Evolutionary conservation across 257 asterid species (phyloP).

Genomic region (Capsicum chinense): DNA sequence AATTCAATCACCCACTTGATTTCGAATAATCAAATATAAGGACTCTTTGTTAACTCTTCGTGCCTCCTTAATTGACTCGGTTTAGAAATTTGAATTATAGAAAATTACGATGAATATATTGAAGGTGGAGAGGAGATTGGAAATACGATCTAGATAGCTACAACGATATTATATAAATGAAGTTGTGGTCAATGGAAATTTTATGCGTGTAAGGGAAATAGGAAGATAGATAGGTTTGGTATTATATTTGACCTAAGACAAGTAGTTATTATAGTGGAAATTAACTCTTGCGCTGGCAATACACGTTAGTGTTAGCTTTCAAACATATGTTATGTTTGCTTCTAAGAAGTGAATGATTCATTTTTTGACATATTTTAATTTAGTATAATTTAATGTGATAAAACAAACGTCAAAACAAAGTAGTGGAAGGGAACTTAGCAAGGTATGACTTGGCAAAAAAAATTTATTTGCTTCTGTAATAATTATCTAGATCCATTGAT

Average conservation of each 20-base stretch:
- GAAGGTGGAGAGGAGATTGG: not conserved
- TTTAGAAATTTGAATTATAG: not conserved
- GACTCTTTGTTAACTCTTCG: not conserved
- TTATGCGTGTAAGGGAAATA: constrained; percentile 16
- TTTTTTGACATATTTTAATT: not conserved
- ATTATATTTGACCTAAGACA: not conserved
- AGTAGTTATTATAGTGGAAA: not conserved
- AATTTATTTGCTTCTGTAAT: not conserved
- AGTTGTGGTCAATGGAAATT: not conserved
- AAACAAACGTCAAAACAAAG: not conserved
- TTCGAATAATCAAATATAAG: not conserved
- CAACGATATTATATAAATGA: not conserved
- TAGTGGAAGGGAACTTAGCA: not conserved
- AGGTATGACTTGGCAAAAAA: not conserved
- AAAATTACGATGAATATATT: not conserved
- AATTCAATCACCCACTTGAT: not conserved
- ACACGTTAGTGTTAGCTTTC: constrained; percentile 11
- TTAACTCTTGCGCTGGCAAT: not conserved
- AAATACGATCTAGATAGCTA: not conserved
- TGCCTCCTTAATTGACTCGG: not conserved
- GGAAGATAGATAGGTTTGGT: not conserved
- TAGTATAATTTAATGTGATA: not conserved
- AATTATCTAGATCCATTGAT: not conserved
- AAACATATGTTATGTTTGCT: not conserved
- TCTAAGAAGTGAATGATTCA: not conserved